Conservation (phyloP, 352 stramenopile species). For the Thraustochytrium sp. region DNA sequence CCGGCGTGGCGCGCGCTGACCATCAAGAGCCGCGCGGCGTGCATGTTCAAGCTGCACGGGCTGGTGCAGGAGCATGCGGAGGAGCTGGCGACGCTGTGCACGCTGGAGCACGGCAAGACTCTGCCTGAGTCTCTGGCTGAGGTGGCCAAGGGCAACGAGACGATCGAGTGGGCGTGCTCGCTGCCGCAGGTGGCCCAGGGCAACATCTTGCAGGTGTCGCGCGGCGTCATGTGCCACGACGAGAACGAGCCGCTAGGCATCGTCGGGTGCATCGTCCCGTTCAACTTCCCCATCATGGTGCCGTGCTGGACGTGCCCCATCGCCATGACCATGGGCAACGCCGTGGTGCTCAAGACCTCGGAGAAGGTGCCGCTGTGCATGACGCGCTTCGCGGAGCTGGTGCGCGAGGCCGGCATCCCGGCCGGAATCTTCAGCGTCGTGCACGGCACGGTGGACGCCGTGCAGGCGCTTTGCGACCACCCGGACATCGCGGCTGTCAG, state of each 20-base stretch:
- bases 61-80: constrained; percentile 78
- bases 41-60: constrained; percentile 92
- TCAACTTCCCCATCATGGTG: constrained; percentile 97
- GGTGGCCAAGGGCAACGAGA: constrained; percentile 95
- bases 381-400: constrained; percentile 70
- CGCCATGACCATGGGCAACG: constrained; percentile 89
- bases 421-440: constrained; percentile 91
- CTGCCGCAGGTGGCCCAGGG: constrained; percentile 82
- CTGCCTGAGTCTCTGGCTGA: constrained; percentile 89
- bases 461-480: constrained; percentile 86
- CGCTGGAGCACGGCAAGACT: constrained; percentile 95
- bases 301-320: constrained; percentile 96
- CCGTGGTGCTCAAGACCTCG: constrained; percentile 92
- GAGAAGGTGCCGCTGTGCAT: constrained; percentile 94
- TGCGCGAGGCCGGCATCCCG: constrained; percentile 84
- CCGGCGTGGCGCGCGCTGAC: constrained; percentile 77
- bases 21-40: constrained; percentile 84
- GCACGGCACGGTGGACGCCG: constrained; percentile 78
- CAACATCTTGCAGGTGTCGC: constrained; percentile 70
- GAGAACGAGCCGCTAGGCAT: constrained; percentile 81
- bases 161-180: constrained; percentile 91
- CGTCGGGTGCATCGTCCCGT: constrained; percentile 85
- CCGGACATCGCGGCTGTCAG: constrained; percentile 73
- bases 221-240: constrained; percentile 86
- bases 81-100: constrained; percentile 84